These are phyloP conservation scores for Apophysomyces elegans DNA, from an alignment of 371 early-diverging fungal genomes.

Conservation along the genomic window DNA sequence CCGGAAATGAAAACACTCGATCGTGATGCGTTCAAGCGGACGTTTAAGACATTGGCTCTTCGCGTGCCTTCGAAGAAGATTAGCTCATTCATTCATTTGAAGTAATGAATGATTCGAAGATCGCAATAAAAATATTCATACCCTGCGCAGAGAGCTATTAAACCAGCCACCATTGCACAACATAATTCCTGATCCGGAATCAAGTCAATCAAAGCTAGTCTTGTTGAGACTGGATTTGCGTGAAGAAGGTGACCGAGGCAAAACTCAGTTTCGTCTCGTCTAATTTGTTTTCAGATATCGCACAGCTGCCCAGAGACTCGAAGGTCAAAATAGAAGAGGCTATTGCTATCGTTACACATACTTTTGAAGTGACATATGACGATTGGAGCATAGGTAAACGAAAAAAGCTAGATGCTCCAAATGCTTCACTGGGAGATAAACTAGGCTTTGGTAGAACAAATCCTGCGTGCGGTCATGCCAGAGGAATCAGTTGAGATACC, in stretches of 20 bases:
- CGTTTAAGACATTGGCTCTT: constrained; percentile 59
- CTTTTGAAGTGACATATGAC: constrained; percentile 69
- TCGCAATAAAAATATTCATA: background rate
- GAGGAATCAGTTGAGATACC: constrained; percentile 78
- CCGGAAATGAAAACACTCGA: constrained; percentile 64
- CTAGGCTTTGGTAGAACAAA: constrained; percentile 65
- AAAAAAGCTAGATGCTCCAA: background rate
- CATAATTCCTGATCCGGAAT: constrained; percentile 63
- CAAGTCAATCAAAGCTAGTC: constrained; percentile 64
- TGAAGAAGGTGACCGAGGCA: constrained; percentile 27
- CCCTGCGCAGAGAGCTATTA: constrained; percentile 59
- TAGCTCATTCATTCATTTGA: constrained; percentile 45
- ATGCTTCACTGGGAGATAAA: background rate
- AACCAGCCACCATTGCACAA: constrained; percentile 74
- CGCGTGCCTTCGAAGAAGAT: constrained; percentile 68
- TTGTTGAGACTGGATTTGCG: constrained; percentile 58
- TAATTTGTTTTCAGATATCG: constrained; percentile 16
- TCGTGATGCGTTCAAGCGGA: constrained; percentile 61
- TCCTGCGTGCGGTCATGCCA: constrained; percentile 87
- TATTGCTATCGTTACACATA: constrained; percentile 53
- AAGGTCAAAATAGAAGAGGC: constrained; percentile 52
- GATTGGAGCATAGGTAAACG: constrained; percentile 78
- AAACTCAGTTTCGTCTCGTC: background rate
- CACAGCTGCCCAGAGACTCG: constrained; percentile 50
- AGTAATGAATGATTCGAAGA: background rate